Percentiles rank a stretch among this genome's conserved stretches.
These are phyloP conservation scores for Mycena capillaripes DNA, from an alignment of 768 basidiomycete species.

Conservation along the genomic window DNA sequence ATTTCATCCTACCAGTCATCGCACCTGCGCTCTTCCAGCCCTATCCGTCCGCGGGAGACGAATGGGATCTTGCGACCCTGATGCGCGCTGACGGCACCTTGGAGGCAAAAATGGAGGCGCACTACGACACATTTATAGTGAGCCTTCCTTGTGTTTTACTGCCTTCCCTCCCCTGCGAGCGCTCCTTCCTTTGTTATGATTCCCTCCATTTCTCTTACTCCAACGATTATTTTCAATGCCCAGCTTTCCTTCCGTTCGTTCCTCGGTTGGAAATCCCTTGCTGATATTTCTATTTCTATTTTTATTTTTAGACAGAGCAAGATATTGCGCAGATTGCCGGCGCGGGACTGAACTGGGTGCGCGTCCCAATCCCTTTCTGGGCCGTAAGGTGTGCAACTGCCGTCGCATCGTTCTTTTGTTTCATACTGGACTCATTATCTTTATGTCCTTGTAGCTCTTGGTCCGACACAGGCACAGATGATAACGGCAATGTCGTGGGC, in stretches of 20 bases:
- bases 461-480: slow-evolving; percentile 14
- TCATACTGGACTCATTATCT: background rate
- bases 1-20: slow-evolving; percentile 53
- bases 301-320: slow-evolving; percentile 67
- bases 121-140: slow-evolving; percentile 73
- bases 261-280: too few relatives aligned
- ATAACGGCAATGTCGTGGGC: slow-evolving; percentile 57
- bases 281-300: background rate
- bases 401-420: background rate
- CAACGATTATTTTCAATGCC: background rate
- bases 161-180: too few relatives aligned
- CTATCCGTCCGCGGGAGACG: slow-evolving; percentile 74
- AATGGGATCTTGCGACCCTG: slow-evolving; percentile 78
- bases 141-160: slow-evolving; percentile 7
- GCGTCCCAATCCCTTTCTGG: slow-evolving; percentile 79
- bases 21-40: slow-evolving; percentile 77
- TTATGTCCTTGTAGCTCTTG: slow-evolving; percentile 46
- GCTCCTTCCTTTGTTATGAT: too few relatives aligned
- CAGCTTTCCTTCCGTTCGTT: too few relatives aligned
- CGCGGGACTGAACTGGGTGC: slow-evolving; percentile 80
- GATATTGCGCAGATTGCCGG: slow-evolving; percentile 82
- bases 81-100: slow-evolving; percentile 75
- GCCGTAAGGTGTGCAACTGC: slow-evolving; percentile 52
- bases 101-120: slow-evolving; percentile 70
- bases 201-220: too few relatives aligned